phyloP scores from a whole-genome alignment of 345 rosid species.

The Trapa bicornis region DNA sequence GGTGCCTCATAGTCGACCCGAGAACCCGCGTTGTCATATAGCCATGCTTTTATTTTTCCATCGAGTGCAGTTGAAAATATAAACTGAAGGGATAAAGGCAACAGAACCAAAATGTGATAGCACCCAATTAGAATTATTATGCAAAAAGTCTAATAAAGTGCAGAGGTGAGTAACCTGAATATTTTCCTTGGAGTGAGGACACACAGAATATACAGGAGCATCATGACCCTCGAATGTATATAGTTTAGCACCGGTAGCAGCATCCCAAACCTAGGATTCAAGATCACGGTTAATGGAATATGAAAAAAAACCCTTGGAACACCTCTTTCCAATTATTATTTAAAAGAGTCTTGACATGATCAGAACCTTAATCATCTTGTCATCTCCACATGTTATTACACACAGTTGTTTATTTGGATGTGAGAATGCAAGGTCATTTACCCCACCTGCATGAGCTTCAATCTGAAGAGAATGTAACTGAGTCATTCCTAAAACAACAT shows the following conservation, averaged over 20 bases:
- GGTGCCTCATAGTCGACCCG: slow-evolving; percentile 90
- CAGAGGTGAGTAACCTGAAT: slow-evolving; percentile 15
- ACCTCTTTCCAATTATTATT: not conserved
- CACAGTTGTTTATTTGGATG: slow-evolving; percentile 38
- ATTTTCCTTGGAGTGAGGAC: slow-evolving; percentile 30
- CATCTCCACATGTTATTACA: slow-evolving; percentile 56
- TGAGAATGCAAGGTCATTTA: slow-evolving; percentile 52
- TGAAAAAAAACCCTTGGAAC: not conserved
- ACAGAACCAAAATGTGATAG: too few species aligned
- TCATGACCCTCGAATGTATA: slow-evolving; percentile 31
- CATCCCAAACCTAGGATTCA: slow-evolving; percentile 25
- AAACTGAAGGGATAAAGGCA: slow-evolving; percentile 32
- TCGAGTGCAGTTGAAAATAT: slow-evolving; percentile 78
- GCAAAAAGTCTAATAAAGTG: not conserved
- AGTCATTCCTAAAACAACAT: not conserved
- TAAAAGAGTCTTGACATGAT: not conserved
- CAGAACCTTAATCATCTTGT: slow-evolving; percentile 44
- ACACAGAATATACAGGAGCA: slow-evolving; percentile 26
- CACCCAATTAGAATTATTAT: too few species aligned
- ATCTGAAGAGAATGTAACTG: slow-evolving; percentile 22
- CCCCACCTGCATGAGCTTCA: slow-evolving; percentile 58
- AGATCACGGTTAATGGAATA: not conserved
- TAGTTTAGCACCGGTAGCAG: slow-evolving; percentile 18
- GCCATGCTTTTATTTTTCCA: slow-evolving; percentile 95
- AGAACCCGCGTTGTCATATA: slow-evolving; percentile 65